These are phyloP conservation scores for Phaffia tasmanica DNA, from an alignment of 768 basidiomycete genomes.

Conservation along the genomic window DNA sequence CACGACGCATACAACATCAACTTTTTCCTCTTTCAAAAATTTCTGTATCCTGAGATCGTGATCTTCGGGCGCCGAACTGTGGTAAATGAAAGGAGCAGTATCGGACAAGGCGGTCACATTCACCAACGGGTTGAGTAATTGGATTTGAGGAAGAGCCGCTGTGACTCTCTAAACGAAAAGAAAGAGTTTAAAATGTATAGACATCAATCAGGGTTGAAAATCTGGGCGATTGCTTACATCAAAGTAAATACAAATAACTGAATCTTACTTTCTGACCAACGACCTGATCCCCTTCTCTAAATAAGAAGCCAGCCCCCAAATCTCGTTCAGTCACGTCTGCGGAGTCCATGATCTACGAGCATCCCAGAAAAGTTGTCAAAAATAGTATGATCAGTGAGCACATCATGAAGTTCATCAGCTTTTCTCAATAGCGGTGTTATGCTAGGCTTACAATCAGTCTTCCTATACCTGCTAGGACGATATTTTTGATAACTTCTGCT, in stretches of 20 bases:
- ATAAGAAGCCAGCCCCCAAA: slow-evolving; percentile 85
- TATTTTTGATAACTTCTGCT: slow-evolving; percentile 91
- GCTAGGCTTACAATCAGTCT: slow-evolving; percentile 50
- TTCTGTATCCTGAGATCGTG: slow-evolving; percentile 31
- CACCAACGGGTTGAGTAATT: slow-evolving; percentile 86
- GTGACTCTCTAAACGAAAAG: slow-evolving; percentile 56
- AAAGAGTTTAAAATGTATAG: slow-evolving; percentile 25
- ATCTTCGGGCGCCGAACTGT: slow-evolving; percentile 28
- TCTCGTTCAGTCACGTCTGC: slow-evolving; percentile 69
- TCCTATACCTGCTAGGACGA: slow-evolving; percentile 92
- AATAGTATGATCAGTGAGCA: neutral
- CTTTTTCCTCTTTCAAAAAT: slow-evolving; percentile 32
- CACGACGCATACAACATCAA: slow-evolving; percentile 75
- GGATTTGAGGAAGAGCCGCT: slow-evolving; percentile 71
- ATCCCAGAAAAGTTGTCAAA: neutral
- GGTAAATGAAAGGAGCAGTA: slow-evolving; percentile 49
- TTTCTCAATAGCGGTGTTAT: neutral
- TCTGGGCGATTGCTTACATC: neutral
- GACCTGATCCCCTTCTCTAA: slow-evolving; percentile 65
- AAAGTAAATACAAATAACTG: neutral
- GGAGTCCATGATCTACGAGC: slow-evolving; percentile 52
- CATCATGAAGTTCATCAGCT: neutral
- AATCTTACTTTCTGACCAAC: slow-evolving; percentile 67
- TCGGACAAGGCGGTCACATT: slow-evolving; percentile 56
- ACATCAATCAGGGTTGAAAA: neutral